Base-by-base conservation (phyloP, 2,329 filamentous ascomycete species). In the Cercospora sp. region DNA sequence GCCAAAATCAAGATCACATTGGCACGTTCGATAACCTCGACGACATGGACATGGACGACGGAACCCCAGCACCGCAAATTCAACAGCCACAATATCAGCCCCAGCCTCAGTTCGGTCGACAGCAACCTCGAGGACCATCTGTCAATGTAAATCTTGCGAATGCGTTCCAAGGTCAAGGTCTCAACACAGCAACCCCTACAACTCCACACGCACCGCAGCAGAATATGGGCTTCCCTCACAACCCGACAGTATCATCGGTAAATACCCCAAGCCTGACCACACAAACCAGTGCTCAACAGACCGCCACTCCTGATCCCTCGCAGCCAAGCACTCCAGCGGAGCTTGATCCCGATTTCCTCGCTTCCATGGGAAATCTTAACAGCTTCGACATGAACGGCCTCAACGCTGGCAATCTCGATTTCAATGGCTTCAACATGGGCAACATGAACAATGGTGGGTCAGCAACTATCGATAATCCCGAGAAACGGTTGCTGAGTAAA, bases 41-140 rank as follows among this genome's bases (percentile, higher is more conserved):
- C 76, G 89, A 92, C 18, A 97, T 98, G 94, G 94, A 98, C 76
- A 97, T 97, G 94, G 94, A 98, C 75, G 91, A 98, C 90, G 94
- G 98, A 76, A 83, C 73, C 70, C 91, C 91, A 55, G 77, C 79
- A 10, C 75, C 79, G 33, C 75, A 77, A 51, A 39, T 64, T 2
- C 75, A 77, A 36, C 79, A 80, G 60, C 77, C 78, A 48, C 81
- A 82, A 64, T 79, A 77, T 66, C 82, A 84, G 65, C 85, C 78
- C 18, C 79, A 80, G 64, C 78, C 77, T n/a, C 77, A 86, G 65
- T 88, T 87, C 72, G 85, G 84, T 64, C 84, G 86, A 68, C 83
- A 86, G 68, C 84, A 84, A 74, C 82, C 83, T 67, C 80, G 84
- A 71, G 81, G 86, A 59, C 91, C 93, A 2, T 90, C 92, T 74